A percentile compares a stretch with the other conserved stretches of the same genome.
Conservation (phyloP, 805 yeast species). For the Spencermartinsiella europaea region DNA sequence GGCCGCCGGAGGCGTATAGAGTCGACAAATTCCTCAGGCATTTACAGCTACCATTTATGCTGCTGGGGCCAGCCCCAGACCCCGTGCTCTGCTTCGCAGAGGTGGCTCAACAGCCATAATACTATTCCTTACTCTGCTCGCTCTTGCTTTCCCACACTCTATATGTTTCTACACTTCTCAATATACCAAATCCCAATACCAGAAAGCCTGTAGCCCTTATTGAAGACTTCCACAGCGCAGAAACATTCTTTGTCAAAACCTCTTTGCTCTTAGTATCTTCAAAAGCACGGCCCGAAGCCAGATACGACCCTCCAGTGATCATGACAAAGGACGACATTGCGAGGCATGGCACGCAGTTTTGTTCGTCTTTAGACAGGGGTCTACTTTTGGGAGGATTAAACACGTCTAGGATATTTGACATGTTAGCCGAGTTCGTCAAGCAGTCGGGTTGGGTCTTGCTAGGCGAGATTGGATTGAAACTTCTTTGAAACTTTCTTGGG, state of each 20-base stretch:
- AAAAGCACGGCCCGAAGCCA: slow-evolving; percentile 53
- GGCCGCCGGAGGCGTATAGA: not conserved
- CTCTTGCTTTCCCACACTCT: not conserved
- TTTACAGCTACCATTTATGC: too few species aligned
- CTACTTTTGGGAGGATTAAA: slow-evolving; percentile 17
- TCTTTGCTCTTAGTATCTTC: slow-evolving; percentile 30
- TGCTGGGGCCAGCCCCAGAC: too few species aligned
- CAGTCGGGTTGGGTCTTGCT: too few species aligned
- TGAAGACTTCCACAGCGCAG: not conserved
- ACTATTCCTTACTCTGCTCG: too few species aligned
- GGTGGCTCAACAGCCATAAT: too few species aligned
- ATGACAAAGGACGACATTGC: slow-evolving; percentile 56
- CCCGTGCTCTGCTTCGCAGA: not conserved
- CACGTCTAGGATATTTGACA: slow-evolving; percentile 24
- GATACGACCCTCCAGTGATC: slow-evolving; percentile 57
- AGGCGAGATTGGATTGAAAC: too few species aligned
- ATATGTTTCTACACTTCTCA: not conserved
- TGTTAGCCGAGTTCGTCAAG: too few species aligned
- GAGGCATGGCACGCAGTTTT: slow-evolving; percentile 66
- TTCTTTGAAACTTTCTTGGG: too few species aligned
- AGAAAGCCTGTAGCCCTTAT: not conserved
- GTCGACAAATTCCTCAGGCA: too few species aligned
- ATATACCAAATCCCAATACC: not conserved
- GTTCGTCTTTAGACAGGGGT: slow-evolving; percentile 25
- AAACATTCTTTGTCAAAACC: not conserved